Evolutionary conservation across 768 basidiomycete genomes (phyloP).

Genomic region (Tremella yokohamensis): DNA sequence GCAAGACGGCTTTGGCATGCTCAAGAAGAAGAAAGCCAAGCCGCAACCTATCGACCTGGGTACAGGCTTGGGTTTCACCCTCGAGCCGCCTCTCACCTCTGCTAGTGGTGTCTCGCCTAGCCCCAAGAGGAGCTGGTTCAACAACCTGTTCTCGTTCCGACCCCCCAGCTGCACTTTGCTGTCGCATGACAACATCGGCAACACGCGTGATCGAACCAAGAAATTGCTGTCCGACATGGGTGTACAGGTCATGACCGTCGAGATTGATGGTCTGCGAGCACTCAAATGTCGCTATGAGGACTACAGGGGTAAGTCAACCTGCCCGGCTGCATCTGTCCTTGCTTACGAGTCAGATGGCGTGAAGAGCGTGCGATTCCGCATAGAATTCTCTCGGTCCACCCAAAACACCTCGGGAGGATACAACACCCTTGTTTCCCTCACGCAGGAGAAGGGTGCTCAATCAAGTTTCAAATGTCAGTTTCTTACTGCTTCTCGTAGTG

Average conservation of each 20-base stretch:
- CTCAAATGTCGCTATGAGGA: constrained; percentile 77
- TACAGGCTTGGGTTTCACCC: background rate
- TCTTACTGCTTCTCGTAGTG: background rate
- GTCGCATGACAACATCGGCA: constrained; percentile 55
- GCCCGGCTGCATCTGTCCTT: no score
- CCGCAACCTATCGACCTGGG: background rate
- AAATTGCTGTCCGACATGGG: constrained; percentile 69
- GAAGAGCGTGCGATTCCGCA: constrained; percentile 76
- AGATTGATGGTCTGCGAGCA: constrained; percentile 62
- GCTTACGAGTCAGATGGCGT: constrained; percentile 56
- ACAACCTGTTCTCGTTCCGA: constrained; percentile 81
- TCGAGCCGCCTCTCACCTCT: constrained; percentile 10
- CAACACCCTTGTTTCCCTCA: constrained; percentile 62
- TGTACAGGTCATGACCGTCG: constrained; percentile 64
- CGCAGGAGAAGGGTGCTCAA: constrained; percentile 81
- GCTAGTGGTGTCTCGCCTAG: constrained; percentile 23
- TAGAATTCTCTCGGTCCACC: constrained; percentile 62
- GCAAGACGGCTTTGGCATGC: constrained; percentile 44
- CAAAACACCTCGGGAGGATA: constrained; percentile 52
- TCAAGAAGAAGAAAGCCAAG: constrained; percentile 38
- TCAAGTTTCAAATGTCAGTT: constrained; percentile 66
- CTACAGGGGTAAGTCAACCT: constrained; percentile 52
- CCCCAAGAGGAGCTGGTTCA: constrained; percentile 75
- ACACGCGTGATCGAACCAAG: constrained; percentile 70
- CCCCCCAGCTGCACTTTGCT: constrained; percentile 55